Percentiles rank a stretch among this genome's conserved stretches.
Evolutionary conservation across 805 yeast species (phyloP).

Genomic region (Huiozyma naganishii): DNA sequence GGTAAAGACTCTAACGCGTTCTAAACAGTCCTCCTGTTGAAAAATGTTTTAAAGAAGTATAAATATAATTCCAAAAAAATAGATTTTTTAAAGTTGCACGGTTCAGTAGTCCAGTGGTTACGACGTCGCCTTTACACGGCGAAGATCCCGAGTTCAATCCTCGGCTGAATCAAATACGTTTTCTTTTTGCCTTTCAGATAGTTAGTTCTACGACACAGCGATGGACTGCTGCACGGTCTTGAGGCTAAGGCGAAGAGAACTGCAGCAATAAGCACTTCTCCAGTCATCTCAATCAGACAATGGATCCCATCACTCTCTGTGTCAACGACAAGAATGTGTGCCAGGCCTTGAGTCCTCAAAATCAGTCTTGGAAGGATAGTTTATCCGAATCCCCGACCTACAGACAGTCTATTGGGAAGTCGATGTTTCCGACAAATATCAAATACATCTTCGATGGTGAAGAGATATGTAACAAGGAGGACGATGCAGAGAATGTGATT

Average conservation of each 20-base stretch:
- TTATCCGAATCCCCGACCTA: no score
- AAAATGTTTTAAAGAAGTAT: no score
- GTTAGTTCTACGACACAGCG: neutral
- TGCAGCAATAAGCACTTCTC: no score
- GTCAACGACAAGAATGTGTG: slow-evolving; percentile 17
- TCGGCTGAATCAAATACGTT: slow-evolving; percentile 26
- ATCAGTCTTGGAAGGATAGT: no score
- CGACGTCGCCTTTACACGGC: slow-evolving; percentile 34
- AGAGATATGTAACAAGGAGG: slow-evolving; percentile 1
- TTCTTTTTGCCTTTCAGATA: slow-evolving; percentile 3
- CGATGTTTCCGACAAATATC: slow-evolving; percentile 22
- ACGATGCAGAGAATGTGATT: slow-evolving; percentile 24
- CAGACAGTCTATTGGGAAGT: neutral
- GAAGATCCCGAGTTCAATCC: slow-evolving; percentile 33
- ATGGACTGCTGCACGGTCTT: no score
- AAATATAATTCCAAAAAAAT: no score
- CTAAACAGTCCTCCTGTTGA: no score
- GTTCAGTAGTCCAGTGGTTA: slow-evolving; percentile 32
- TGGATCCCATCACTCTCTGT: slow-evolving; percentile 10
- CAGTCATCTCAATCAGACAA: neutral
- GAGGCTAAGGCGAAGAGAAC: no score
- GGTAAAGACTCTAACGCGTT: no score
- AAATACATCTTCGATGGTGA: slow-evolving; percentile 19
- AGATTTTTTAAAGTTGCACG: neutral
- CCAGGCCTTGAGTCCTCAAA: no score